These are phyloP conservation scores for Casaregolazyma lundiana DNA, from an alignment of 1,139 yeast species.

Conservation along the genomic window DNA sequence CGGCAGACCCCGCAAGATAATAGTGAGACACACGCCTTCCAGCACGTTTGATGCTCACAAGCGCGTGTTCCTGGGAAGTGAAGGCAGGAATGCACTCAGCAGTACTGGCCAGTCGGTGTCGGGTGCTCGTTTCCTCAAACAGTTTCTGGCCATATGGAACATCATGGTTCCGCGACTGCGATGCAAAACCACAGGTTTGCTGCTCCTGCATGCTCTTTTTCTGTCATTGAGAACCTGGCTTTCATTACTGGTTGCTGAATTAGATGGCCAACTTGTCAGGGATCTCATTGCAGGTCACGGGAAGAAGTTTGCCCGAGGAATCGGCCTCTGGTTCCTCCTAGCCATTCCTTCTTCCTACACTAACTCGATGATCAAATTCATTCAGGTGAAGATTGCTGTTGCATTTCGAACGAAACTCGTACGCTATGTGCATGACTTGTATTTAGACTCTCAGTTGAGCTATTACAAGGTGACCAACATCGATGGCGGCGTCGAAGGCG, in stretches of 20 bases:
- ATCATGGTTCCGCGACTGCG: conserved; percentile 72
- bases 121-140: conserved; percentile 64
- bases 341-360: conserved; percentile 94
- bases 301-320: conserved; percentile 66
- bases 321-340: conserved; percentile 79
- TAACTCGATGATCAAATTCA: conserved; percentile 80
- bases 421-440: conserved; percentile 85
- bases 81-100: conserved; percentile 28
- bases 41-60: conserved; percentile 68
- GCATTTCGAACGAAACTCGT: conserved; percentile 82
- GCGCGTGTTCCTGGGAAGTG: conserved; percentile 53
- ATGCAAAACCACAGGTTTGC: conserved; percentile 61
- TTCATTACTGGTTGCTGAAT: conserved; percentile 75
- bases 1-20: conserved; percentile 44
- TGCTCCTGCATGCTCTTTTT: conserved; percentile 70
- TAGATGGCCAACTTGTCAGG: conserved; percentile 89
- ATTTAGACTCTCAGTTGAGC: conserved; percentile 73
- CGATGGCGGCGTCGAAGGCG: conserved; percentile 44
- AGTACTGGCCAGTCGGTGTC: conserved; percentile 28
- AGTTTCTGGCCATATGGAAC: conserved; percentile 72
- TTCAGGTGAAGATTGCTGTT: conserved; percentile 71
- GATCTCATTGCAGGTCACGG: conserved; percentile 84
- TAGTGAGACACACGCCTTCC: conserved; percentile 53
- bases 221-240: conserved; percentile 82
- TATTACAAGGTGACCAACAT: conserved; percentile 61